Evolutionary conservation across 306 rosid genomes (phyloP).

Genomic region (Potentilla sterilis): DNA sequence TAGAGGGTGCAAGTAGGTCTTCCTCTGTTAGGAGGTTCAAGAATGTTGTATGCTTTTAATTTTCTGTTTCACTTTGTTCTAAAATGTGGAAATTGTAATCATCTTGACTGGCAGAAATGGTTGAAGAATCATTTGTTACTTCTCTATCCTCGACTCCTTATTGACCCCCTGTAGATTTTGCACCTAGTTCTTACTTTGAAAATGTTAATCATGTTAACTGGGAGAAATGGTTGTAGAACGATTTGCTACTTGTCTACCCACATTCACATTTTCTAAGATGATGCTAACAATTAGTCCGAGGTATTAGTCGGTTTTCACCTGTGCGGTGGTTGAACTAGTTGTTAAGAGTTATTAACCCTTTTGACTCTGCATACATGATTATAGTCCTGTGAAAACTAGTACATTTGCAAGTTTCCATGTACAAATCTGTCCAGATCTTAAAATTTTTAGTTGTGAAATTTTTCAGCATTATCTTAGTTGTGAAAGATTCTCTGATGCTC

Average conservation of each 20-base stretch:
- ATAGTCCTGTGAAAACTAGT: neutral
- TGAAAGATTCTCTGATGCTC: neutral
- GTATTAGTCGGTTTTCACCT: neutral
- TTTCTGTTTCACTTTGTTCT: slow-evolving; percentile 6
- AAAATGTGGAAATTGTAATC: slow-evolving; percentile 1
- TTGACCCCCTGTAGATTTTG: neutral
- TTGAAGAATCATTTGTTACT: slow-evolving; percentile 18
- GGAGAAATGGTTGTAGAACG: neutral
- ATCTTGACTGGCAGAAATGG: slow-evolving; percentile 12
- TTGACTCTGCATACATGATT: neutral
- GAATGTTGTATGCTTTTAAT: slow-evolving; percentile 9
- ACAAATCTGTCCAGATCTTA: neutral
- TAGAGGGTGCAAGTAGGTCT: slow-evolving; percentile 22
- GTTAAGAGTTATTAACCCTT: neutral
- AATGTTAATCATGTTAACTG: neutral
- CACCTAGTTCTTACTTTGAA: slow-evolving; percentile 10
- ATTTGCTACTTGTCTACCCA: neutral
- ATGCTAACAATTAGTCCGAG: neutral
- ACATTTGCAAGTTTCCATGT: neutral
- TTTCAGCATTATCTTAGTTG: neutral
- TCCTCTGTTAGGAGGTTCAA: slow-evolving; percentile 31
- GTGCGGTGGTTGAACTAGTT: neutral
- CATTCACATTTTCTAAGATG: neutral
- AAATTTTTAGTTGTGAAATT: neutral
- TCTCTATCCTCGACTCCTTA: neutral